These are phyloP conservation scores for Mortierella sp. DNA, from an alignment of 371 early-diverging fungal species.

Conservation along the genomic window DNA sequence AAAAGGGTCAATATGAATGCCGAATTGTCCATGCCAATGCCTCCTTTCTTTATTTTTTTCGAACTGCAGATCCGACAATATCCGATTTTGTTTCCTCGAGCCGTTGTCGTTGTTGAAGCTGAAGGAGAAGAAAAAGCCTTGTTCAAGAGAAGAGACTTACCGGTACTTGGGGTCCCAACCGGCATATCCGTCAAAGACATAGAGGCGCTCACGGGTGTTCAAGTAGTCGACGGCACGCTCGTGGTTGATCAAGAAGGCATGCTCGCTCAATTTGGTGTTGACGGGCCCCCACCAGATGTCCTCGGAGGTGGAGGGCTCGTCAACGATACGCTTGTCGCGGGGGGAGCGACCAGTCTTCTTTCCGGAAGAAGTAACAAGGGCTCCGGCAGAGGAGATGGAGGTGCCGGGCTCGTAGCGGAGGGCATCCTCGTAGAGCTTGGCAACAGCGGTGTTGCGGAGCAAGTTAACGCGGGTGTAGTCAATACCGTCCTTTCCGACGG, in stretches of 20 bases:
- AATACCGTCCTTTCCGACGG: slow-evolving; percentile 48
- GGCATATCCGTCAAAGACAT: slow-evolving; percentile 95
- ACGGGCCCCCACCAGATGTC: slow-evolving; percentile 99
- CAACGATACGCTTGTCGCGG: slow-evolving; percentile 96
- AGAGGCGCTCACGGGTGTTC: slow-evolving; percentile 93
- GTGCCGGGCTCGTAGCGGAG: slow-evolving; percentile 90
- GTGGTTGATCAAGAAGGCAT: slow-evolving; percentile 93
- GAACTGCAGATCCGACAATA: neutral
- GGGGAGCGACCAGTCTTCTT: slow-evolving; percentile 92
- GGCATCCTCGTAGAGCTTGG: slow-evolving; percentile 95
- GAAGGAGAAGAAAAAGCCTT: neutral
- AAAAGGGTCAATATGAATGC: neutral
- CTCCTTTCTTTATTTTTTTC: neutral
- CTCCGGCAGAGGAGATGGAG: slow-evolving; percentile 91
- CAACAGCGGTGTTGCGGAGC: slow-evolving; percentile 78
- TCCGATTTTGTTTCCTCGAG: neutral
- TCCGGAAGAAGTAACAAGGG: slow-evolving; percentile 92
- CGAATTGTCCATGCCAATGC: neutral
- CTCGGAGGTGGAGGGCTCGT: slow-evolving; percentile 83
- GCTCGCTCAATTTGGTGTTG: slow-evolving; percentile 89
- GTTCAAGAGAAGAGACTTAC: neutral
- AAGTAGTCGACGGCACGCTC: slow-evolving; percentile 96
- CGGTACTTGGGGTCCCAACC: slow-evolving; percentile 97
- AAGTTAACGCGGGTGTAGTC: slow-evolving; percentile 66
- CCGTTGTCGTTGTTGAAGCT: neutral